Percentiles rank a stretch among this genome's conserved stretches.
Conservation (phyloP, 2,329 filamentous ascomycete species). For the Macrophomina tecta region DNA sequence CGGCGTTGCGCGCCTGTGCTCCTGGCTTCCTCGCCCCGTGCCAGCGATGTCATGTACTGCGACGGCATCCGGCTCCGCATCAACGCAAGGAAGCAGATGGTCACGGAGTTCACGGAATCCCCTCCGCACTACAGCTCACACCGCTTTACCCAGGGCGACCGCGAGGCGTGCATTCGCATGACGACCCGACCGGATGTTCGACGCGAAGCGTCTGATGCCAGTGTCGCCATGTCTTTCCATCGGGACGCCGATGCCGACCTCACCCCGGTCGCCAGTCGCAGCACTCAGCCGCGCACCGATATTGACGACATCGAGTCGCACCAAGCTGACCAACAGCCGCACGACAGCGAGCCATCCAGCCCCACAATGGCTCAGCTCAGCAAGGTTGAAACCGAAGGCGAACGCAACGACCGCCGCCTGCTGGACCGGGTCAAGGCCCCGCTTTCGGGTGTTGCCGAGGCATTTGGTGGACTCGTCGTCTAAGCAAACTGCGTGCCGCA, state of each 20-base stretch:
- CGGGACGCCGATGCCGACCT: slow-evolving; percentile 23
- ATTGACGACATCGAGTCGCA: slow-evolving; percentile 9
- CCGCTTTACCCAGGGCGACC: slow-evolving; percentile 36
- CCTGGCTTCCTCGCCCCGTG: slow-evolving; percentile 50
- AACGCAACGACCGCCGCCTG: slow-evolving; percentile 21
- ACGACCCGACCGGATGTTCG: slow-evolving; percentile 11
- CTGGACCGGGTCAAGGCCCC: slow-evolving; percentile 24
- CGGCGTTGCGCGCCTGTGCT: slow-evolving; percentile 55
- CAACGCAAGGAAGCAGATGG: slow-evolving; percentile 49
- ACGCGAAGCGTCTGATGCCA: slow-evolving; percentile 15
- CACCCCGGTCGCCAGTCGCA: slow-evolving; percentile 26
- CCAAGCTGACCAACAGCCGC: slow-evolving; percentile 12
- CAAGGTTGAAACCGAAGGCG: slow-evolving; percentile 25
- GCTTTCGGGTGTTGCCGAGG: slow-evolving; percentile 27
- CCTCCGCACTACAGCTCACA: slow-evolving; percentile 54
- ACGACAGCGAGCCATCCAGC: slow-evolving; percentile 12
- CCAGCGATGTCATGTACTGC: slow-evolving; percentile 53
- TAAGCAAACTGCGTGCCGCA: slow-evolving; percentile 3
- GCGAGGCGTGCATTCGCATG: slow-evolving; percentile 4
- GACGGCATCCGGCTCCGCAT: slow-evolving; percentile 52
- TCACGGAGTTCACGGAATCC: slow-evolving; percentile 49
- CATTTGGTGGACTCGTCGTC: slow-evolving; percentile 26
- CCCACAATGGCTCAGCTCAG: slow-evolving; percentile 18
- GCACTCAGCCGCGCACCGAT: slow-evolving; percentile 20
- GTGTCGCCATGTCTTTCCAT: slow-evolving; percentile 22